Evolutionary conservation across 164 flowering plant species (phyloP).

Genomic region (Dillenia suffruticosa): DNA sequence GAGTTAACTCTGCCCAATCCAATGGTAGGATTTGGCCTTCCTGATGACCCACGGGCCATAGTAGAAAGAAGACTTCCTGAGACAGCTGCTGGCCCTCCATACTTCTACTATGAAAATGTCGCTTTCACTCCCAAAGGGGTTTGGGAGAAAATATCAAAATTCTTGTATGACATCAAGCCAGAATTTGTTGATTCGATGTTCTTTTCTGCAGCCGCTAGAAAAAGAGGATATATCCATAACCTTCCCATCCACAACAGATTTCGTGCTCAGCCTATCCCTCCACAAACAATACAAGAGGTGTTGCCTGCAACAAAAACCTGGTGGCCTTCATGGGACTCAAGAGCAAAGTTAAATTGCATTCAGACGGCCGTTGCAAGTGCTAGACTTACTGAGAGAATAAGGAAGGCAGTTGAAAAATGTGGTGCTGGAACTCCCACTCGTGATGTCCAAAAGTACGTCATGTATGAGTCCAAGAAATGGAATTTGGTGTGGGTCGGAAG

Average conservation of each 20-base stretch:
- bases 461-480: conserved; percentile 15
- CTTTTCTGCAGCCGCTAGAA: conserved; percentile 14
- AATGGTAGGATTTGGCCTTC: conserved; percentile 37
- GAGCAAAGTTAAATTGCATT: conserved; percentile 13
- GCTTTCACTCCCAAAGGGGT: conserved; percentile 10
- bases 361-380: conserved; percentile 8
- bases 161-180: conserved; percentile 12
- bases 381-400: conserved; percentile 10
- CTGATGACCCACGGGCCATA: conserved; percentile 6
- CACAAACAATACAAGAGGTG: conserved; percentile 12
- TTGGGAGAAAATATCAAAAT: conserved; percentile 8
- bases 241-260: conserved; percentile 10
- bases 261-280: conserved; percentile 9
- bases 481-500: conserved; percentile 20
- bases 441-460: conserved; percentile 5
- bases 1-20: conserved; percentile 7
- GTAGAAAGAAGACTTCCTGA: background rate
- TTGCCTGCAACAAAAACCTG: conserved; percentile 11
- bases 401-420: conserved; percentile 7
- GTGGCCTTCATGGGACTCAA: conserved; percentile 20
- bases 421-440: conserved; percentile 4
- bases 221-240: conserved; percentile 15
- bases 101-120: conserved; percentile 13
- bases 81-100: conserved; percentile 9
- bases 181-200: conserved; percentile 16